Evolutionary conservation across 768 basidiomycete genomes (phyloP), one percentile per base, ranked within the genome.

Genomic region (Nidularia sp.): DNA sequence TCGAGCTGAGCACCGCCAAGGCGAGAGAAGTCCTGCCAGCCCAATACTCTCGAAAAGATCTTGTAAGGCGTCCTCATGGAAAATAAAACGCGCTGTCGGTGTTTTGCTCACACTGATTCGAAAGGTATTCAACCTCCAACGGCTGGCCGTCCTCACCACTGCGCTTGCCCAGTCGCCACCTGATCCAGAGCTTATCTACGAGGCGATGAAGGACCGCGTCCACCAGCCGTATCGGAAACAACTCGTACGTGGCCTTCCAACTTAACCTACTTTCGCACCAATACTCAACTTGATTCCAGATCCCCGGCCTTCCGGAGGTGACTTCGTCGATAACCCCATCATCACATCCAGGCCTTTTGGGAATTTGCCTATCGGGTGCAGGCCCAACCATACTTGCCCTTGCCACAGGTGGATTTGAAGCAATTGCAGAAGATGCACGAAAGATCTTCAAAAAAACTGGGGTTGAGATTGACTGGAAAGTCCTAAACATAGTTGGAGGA

Each of bases 141-240:
- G 97, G 18, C 74, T 99, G 10, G 97, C 96, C 0, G 97, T 99
- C 31, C 78, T 99, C 50, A 98, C 96, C 1, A 96, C 94, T 2
- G 95, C 97, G 0, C 80, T 99, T 8, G 88, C 84, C 2, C 86
- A 88, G 62, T 83, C 86, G 8, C 96, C 97, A 1, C 95, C 95
- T 1, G 93, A 99, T 65, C 85, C 97, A 0, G 90, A 86, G 18
- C 83, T 99, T n/a, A 98, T 98, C 53, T 98, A 96, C 68, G 96
- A 98, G 65, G 96, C 96, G 1, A 98, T 98, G 97, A 96, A 98
- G 63, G 97, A 99, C 70, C 85, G 90, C 49, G 81, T 99, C 10
- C 97, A 99, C 66, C 97, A 99, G 66, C 97, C 97, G 1, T 98
- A 98, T 66, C 85, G 97, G 32, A 93, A 87, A 69, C 67, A 77